phyloP scores from a whole-genome alignment of 2,329 filamentous ascomycete genomes.

The Diplodia intermedia region DNA sequence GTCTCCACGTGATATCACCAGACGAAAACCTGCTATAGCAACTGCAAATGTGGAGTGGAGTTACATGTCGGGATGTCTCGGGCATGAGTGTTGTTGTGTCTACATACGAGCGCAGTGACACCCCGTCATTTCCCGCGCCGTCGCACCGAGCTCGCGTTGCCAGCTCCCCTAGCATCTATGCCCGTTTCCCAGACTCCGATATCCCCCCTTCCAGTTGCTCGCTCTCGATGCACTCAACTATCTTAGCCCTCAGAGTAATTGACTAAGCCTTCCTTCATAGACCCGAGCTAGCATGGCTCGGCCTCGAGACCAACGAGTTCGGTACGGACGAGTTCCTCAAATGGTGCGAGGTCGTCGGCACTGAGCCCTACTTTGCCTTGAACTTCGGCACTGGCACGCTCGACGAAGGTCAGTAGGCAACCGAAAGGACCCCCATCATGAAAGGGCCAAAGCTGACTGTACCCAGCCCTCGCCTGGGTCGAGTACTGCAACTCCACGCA shows the following conservation, averaged over 20 bases:
- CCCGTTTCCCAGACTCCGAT: not conserved
- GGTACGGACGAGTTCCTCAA: conserved; percentile 87
- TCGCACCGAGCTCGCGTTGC: no score
- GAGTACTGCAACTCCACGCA: conserved; percentile 85
- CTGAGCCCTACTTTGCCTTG: conserved; percentile 79
- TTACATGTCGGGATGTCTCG: conserved; percentile 1
- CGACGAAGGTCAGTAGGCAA: conserved; percentile 29
- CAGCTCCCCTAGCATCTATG: not conserved
- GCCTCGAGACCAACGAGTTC: conserved; percentile 77
- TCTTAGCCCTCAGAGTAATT: not conserved
- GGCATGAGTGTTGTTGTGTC: not conserved
- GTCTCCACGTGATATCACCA: conserved; percentile 12
- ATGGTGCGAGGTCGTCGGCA: conserved; percentile 75
- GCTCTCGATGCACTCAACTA: not conserved
- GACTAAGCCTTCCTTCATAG: conserved; percentile 45
- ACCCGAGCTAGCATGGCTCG: conserved; percentile 80
- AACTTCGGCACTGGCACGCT: conserved; percentile 78
- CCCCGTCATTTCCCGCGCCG: not conserved
- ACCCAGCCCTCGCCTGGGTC: conserved; percentile 72
- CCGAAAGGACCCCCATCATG: conserved; percentile 33
- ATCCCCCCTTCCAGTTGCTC: not conserved
- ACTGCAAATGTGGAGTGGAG: conserved; percentile 17
- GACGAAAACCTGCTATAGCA: conserved; percentile 10
- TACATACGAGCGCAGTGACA: not conserved
- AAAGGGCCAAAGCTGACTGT: conserved; percentile 58